Evolutionary conservation across 768 basidiomycete species (phyloP), one percentile per base, ranked within the genome.

Genomic region (Suillus decipiens): DNA sequence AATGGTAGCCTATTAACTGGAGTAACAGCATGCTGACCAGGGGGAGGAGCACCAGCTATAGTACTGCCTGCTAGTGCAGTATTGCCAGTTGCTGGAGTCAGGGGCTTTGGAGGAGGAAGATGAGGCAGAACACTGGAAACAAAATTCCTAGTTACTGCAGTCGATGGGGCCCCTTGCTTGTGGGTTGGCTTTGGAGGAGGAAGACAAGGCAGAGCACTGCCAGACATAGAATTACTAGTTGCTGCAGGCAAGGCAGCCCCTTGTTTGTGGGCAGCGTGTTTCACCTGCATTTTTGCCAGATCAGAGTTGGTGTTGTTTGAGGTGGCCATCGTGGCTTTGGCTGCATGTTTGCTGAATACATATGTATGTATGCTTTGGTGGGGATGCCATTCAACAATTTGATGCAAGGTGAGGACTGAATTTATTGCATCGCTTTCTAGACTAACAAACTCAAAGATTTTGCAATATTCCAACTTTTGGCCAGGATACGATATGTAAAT

Each of bases 321-420:
- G 0, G 55, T 5, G 6, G 45, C 12, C 11, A 2, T 24, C 34
- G n/a, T 36, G 55, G 33, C 41, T 7, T 36, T 22, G 3, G 19
- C 6, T 14, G 41, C 55, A 17, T 57, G 36, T 57, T 57, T 50
- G 2, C 48, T 7, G 4, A 57, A 28, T 17, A 22, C 1, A 72
- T 81, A n/a, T n/a, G n/a, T n/a, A 57, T 81, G 0, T 19, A 72
- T 31, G 63, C 68, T 0, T 9, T 15, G 70, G 64, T 3, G 60
- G 37, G 3, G 31, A 65, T 8, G 31, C 61, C 0, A 62, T 60
- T 7, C 24, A 22, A 22, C 24, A 51, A 3, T 39, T 63, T 2
- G 39, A 59, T 45, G 2, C 24, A 39, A 36, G 62, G 62, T 51
- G 28, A 19, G 34, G 17, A 33, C 2, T n/a, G 10, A 53, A 5